Evolutionary conservation across 1,139 yeast species (phyloP), one percentile per base, ranked within the genome.

Genomic region (Suhomyces bribrorum): DNA sequence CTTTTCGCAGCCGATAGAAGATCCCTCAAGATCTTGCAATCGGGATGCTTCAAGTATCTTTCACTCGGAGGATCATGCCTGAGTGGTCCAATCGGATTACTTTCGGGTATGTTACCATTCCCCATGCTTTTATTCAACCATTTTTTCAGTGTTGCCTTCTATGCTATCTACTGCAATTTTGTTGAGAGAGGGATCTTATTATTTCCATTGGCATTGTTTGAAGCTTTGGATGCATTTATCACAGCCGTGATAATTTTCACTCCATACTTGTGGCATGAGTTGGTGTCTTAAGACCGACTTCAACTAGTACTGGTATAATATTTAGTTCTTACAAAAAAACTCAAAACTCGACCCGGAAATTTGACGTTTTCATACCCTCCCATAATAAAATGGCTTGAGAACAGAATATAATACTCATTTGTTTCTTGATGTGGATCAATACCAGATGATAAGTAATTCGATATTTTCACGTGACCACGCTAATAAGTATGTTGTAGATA

Each of bases 41-140:
- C 67, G 36, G 99, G 98, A 8, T 92, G 98, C 62, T 89, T 89
- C 73, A 68, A 70, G 46, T 92, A 94, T 64, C 89, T 92, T 69
- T 66, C 74, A 57, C 73, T 79, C 38, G 98, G 97, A 25, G 97
- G 97, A 14, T 81, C 73, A 38, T 85, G 90, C 55, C 79, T 86
- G 17, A 59, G 64, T 14, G 85, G 85, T 8, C 98, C 99, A 8
- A 83, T 88, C 40, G 84, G 89, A 5, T 77, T 94, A 54, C 73
- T 94, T 41, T 76, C 92, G 38, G 98, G 97, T 7, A 74, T 87
- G 58, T 64, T 79, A 41, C 95, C 95, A 32, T 75, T 72, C 53
- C 95, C 96, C 16, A 67, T 78, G 62, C 58, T 80, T 32, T 71
- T 92, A 44, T 83, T 94, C 54, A 78, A 81, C 60, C 96, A 90